Conservation (phyloP, 768 basidiomycete genomes). For the Auriscalpium orientale region DNA sequence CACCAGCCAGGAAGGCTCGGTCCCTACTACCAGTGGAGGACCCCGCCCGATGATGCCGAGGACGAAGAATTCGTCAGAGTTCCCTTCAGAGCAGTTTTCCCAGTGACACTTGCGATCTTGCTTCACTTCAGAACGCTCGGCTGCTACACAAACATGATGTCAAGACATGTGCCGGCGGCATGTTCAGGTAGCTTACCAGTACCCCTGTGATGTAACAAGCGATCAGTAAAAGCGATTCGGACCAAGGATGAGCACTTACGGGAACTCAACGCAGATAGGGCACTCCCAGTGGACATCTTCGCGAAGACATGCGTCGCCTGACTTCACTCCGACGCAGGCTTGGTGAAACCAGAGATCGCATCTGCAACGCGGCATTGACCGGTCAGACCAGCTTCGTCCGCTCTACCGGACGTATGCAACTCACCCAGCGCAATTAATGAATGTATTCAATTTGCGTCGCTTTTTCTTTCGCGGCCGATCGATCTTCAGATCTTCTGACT, state of each 20-base stretch:
- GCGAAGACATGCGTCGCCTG: not conserved
- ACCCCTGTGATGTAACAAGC: not conserved
- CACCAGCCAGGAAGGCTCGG: not conserved
- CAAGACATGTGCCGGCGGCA: not conserved
- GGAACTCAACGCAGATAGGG: not conserved
- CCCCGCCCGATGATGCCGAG: not conserved
- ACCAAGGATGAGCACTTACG: not conserved
- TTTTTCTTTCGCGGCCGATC: not conserved
- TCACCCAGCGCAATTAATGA: not conserved
- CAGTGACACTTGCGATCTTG: not conserved
- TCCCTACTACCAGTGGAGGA: not conserved
- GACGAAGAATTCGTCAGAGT: not conserved
- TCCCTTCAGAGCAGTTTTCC: not conserved
- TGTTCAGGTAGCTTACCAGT: not conserved
- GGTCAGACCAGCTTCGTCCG: not conserved
- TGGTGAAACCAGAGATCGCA: not conserved
- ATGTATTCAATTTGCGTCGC: not conserved
- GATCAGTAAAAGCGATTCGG: not conserved
- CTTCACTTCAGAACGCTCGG: not conserved
- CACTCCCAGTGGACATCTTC: not conserved
- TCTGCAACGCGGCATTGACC: not conserved
- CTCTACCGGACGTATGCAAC: not conserved
- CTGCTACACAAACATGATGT: not conserved
- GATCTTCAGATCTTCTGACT: not conserved
- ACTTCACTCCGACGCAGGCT: not conserved